Conservation (phyloP, 495 filamentous ascomycete genomes). For the Penicillium parvum region DNA sequence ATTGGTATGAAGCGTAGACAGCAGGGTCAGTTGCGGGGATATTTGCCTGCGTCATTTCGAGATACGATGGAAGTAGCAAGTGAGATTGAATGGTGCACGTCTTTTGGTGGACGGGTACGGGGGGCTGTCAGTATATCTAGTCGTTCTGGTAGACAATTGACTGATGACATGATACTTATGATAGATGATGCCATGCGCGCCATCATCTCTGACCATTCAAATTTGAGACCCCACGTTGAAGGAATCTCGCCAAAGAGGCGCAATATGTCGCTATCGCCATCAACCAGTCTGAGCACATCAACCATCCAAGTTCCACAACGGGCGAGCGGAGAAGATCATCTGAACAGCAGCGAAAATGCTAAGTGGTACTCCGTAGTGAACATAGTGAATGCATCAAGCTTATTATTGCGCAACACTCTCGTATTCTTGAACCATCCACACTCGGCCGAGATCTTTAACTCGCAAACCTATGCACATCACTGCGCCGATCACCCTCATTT, state of each 20-base stretch:
- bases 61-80: not conserved
- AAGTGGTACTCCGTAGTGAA: too few relatives aligned
- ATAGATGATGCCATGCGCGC: conserved; percentile 6
- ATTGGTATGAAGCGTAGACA: conserved; percentile 45
- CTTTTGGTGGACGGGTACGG: not conserved
- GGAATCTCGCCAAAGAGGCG: conserved; percentile 10
- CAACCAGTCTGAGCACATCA: too few relatives aligned
- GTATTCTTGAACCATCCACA: not conserved
- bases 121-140: conserved; percentile 1
- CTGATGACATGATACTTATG: conserved; percentile 8
- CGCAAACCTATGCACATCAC: not conserved
- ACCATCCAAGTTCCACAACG: too few relatives aligned
- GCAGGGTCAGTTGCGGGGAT: conserved; percentile 44
- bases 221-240: not conserved
- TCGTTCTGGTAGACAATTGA: not conserved
- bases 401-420: conserved; percentile 4
- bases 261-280: conserved; percentile 22
- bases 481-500: conserved; percentile 4
- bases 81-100: not conserved
- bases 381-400: not conserved
- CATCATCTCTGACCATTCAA: not conserved
- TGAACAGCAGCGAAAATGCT: too few relatives aligned
- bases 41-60: conserved; percentile 12
- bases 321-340: too few relatives aligned
- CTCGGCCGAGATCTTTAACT: not conserved